These are phyloP conservation scores for Saxophila tyrrhenica DNA, from an alignment of 495 filamentous ascomycete species.

Conservation along the genomic window DNA sequence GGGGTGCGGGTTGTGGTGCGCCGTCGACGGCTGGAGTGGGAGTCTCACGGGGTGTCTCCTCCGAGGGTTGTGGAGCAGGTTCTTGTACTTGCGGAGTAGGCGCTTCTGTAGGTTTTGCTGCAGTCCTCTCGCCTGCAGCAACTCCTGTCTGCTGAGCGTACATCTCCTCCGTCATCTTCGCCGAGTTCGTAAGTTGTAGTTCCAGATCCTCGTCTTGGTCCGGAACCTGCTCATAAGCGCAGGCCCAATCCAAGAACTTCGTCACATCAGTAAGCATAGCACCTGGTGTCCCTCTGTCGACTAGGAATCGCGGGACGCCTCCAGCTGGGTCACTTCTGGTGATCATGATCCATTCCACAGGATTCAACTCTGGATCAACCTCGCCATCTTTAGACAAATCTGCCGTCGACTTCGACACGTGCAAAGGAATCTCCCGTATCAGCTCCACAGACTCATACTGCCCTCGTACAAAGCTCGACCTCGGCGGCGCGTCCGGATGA, in stretches of 20 bases:
- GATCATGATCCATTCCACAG: conserved; percentile 94
- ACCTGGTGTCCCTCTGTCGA: conserved; percentile 79
- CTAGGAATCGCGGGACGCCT: conserved; percentile 85
- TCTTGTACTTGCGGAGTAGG: neutral
- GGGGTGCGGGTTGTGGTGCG: neutral
- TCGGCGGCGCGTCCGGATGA: conserved; percentile 58
- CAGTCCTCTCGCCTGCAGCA: neutral
- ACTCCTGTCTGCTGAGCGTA: neutral
- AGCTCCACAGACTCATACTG: conserved; percentile 88
- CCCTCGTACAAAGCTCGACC: conserved; percentile 64
- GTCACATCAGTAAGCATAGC: conserved; percentile 72
- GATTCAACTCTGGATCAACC: conserved; percentile 42
- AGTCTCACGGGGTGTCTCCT: neutral
- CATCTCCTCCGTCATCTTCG: neutral
- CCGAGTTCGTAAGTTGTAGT: neutral
- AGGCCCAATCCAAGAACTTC: conserved; percentile 81
- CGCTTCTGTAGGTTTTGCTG: neutral
- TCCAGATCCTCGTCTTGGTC: conserved; percentile 23
- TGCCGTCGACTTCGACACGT: conserved; percentile 15
- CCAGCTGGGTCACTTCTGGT: conserved; percentile 91
- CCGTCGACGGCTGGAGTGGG: neutral
- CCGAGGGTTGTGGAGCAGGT: neutral
- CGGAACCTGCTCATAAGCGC: conserved; percentile 39
- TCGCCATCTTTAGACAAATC: conserved; percentile 12
- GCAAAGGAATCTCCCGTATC: conserved; percentile 64